Evolutionary conservation across 2,329 filamentous ascomycete genomes (phyloP).

Genomic region (Colletotrichum somersetense): DNA sequence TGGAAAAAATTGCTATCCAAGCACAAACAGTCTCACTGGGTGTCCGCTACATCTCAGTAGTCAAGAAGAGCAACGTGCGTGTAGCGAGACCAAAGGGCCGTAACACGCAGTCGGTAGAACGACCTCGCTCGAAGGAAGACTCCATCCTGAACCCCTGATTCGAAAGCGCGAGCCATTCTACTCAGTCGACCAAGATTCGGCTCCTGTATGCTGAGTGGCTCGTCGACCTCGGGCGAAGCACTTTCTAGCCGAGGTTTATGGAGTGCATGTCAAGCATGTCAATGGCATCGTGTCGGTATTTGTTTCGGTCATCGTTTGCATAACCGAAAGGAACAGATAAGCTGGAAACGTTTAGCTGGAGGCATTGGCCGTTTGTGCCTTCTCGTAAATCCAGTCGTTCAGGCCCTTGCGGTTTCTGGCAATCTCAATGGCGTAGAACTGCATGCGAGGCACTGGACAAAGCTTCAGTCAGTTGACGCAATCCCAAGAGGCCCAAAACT

Average conservation of each 20-base stretch:
- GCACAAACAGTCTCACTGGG: not conserved
- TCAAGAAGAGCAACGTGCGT: not conserved
- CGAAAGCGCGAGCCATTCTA: not conserved
- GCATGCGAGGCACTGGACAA: conserved; percentile 64
- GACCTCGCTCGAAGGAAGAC: not conserved
- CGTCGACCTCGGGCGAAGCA: conserved; percentile 14
- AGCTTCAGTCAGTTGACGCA: not conserved
- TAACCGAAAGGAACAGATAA: not conserved
- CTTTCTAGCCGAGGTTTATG: conserved; percentile 17
- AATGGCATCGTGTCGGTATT: not conserved
- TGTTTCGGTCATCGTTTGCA: not conserved
- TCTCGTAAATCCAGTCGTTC: conserved; percentile 98
- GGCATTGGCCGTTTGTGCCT: conserved; percentile 73
- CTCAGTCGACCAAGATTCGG: not conserved
- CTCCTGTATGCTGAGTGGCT: not conserved
- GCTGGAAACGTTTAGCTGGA: conserved; percentile 11
- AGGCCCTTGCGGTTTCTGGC: conserved; percentile 85
- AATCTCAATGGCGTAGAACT: conserved; percentile 68
- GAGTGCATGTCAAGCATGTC: not conserved
- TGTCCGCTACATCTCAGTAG: not conserved
- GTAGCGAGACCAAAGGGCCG: not conserved
- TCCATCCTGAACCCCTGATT: not conserved
- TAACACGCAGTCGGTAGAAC: not conserved
- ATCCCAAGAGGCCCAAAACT: not conserved
- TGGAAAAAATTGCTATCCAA: not conserved